Conservation (phyloP, 2,329 filamentous ascomycete genomes). For the Arthrocladium fulminans region DNA sequence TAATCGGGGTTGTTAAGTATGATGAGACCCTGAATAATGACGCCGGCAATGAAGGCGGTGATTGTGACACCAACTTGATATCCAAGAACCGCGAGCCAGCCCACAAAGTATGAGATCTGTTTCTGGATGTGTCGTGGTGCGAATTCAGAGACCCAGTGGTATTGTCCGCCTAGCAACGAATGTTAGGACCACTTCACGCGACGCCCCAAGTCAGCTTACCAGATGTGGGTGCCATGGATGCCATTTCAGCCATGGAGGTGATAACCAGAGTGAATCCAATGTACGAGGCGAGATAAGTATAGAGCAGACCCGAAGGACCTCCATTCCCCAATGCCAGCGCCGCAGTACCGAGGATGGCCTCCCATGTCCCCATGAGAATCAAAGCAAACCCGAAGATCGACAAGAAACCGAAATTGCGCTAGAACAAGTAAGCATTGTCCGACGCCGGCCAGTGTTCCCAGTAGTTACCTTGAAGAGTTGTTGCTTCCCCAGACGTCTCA, state of each 20-base stretch:
- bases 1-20: conserved; percentile 34
- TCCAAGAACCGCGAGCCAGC: conserved; percentile 24
- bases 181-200: too few relatives aligned
- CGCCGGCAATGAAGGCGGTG: conserved; percentile 32
- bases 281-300: conserved; percentile 43
- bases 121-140: conserved; percentile 24
- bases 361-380: conserved; percentile 34
- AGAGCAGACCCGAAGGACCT: conserved; percentile 38
- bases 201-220: too few relatives aligned
- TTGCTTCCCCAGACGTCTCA: conserved; percentile 10
- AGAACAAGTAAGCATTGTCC: background rate
- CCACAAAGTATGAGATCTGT: conserved; percentile 24
- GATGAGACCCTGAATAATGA: conserved; percentile 37
- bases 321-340: conserved; percentile 13
- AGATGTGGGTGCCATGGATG: conserved; percentile 31
- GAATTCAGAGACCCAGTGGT: conserved; percentile 24
- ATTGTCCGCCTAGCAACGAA: conserved; percentile 37
- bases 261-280: conserved; percentile 36
- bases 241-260: conserved; percentile 43
- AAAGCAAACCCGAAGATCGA: conserved; percentile 35
- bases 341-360: conserved; percentile 27
- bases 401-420: conserved; percentile 35
- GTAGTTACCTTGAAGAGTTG: conserved; percentile 6
- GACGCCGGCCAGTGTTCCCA: background rate
- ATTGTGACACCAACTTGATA: conserved; percentile 17